Evolutionary conservation across 2,329 filamentous ascomycete genomes (phyloP), one percentile per base, ranked within the genome.

Genomic region (Claviceps sp.): DNA sequence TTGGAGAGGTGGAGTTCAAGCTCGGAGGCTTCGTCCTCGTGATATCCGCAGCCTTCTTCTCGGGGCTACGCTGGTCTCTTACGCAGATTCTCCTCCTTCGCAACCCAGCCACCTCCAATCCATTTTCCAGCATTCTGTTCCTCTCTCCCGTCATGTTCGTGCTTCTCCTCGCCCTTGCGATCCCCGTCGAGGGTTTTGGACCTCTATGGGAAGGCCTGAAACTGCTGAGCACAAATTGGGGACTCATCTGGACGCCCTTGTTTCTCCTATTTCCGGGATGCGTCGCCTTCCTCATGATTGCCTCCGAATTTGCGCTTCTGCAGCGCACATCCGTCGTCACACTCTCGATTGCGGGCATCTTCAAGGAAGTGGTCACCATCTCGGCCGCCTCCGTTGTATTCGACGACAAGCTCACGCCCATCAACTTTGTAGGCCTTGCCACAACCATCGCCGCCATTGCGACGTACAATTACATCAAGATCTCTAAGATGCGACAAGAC

Each of bases 351-450:
- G 95, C 90, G 56, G 93, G 93, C 55, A 97, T 98, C 56, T 97
- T 98, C 76, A 98, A 98, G 67, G 93, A 98, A 71, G 93, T 97
- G 42, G 84, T 98, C 52, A 98, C 93, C 14, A 97, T 98, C 62
- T 84, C 81, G 42, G 89, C 89, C 1, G 91, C 91, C 0, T 86
- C 89, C 8, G 67, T 94, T 30, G 82, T 95, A 4, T 98, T 96
- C 72, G 80, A 93, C 60, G 93, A 98, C 65, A 80, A 78, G 48
- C 78, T 98, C 46, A 96, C 90, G 0, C 73, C 84, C 0, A 81
- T 98, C 72, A 98, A 98, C 66, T 73, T 96, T 10, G 78, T 85
- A 16, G 93, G 93, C 7, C 73, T 98, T 13, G 64, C 94, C n/a
- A 82, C 95, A 48, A 98, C 93, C 0, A 87, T 97, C 59, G 73